These are phyloP conservation scores for Coleophoma eucalyptorum DNA, from an alignment of 2,329 filamentous ascomycete species.

Conservation along the genomic window DNA sequence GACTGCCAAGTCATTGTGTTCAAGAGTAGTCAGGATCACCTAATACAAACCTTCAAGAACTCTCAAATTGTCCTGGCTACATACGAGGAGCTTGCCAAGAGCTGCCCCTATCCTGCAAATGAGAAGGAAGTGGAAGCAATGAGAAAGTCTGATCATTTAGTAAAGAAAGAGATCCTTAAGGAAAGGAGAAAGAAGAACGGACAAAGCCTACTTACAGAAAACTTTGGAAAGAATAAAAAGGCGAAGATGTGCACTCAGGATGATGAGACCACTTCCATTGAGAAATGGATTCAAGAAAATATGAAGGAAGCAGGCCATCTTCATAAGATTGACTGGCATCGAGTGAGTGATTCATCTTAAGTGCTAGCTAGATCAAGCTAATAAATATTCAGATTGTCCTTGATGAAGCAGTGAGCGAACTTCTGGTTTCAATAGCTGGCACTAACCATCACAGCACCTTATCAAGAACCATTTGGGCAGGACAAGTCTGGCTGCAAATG, in stretches of 20 bases:
- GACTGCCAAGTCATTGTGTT: neutral
- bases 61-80: neutral
- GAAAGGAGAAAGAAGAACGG: too few relatives aligned
- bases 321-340: conserved; percentile 35
- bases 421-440: neutral
- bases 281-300: neutral
- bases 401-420: conserved; percentile 39
- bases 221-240: too few relatives aligned
- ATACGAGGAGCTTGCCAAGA: neutral
- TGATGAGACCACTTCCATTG: neutral
- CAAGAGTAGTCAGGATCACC: neutral
- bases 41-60: neutral
- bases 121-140: neutral
- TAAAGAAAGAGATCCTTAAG: neutral
- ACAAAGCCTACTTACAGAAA: too few relatives aligned
- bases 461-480: conserved; percentile 41
- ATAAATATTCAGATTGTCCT: conserved; percentile 34
- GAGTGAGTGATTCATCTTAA: conserved; percentile 18
- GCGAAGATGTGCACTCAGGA: neutral
- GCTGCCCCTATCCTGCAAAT: neutral
- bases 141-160: neutral
- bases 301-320: conserved; percentile 11
- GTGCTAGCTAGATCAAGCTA: neutral
- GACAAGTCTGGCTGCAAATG: conserved; percentile 36
- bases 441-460: conserved; percentile 25